Evolutionary conservation across 208 protist species (phyloP).

Genomic region (Acanthamoeba divionensis): DNA sequence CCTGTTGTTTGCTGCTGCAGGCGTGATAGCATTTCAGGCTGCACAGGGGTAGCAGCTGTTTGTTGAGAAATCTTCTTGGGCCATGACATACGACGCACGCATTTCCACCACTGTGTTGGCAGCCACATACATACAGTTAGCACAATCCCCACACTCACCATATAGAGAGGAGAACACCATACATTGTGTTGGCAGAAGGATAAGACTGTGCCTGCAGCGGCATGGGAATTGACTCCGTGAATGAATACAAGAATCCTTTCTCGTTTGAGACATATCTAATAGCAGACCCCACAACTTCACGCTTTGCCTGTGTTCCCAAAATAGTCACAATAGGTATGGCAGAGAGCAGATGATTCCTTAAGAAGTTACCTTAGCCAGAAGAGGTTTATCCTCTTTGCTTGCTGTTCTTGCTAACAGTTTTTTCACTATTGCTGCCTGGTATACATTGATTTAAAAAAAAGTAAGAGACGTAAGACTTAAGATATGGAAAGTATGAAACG

Average conservation of each 20-base stretch:
- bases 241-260: background rate
- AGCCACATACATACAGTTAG: background rate
- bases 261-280: background rate
- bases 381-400: background rate
- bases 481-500: too few species aligned
- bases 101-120: background rate
- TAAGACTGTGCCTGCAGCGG: background rate
- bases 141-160: background rate
- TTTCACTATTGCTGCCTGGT: background rate
- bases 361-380: background rate
- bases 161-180: background rate
- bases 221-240: background rate
- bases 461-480: background rate
- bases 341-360: background rate
- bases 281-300: background rate
- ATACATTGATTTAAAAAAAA: background rate
- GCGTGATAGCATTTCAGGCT: background rate
- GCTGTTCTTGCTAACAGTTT: background rate
- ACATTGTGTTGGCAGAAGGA: background rate
- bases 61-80: background rate
- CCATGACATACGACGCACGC: background rate
- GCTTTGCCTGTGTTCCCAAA: background rate
- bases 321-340: background rate
- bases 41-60: background rate
- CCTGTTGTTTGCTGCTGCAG: background rate